These are phyloP conservation scores for Aureobasidium sp. DNA, from an alignment of 2,329 filamentous ascomycete species.

Conservation along the genomic window DNA sequence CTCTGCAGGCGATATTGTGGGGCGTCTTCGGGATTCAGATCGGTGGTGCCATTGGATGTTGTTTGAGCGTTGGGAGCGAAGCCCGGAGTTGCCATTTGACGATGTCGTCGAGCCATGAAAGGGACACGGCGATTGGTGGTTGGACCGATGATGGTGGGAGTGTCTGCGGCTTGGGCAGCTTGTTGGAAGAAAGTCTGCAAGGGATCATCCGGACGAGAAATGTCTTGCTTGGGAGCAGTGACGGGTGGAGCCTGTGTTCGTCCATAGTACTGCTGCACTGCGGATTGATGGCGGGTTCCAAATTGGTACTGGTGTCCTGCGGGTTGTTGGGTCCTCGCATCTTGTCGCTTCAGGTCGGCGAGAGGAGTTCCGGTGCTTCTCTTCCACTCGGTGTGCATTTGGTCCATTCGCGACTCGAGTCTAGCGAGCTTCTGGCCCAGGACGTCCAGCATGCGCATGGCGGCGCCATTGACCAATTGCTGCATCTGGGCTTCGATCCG, in stretches of 20 bases:
- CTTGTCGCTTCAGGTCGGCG: background rate
- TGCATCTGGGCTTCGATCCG: background rate
- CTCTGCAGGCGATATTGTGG: background rate
- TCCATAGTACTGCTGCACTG: background rate
- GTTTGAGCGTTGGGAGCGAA: background rate
- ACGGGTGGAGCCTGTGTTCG: background rate
- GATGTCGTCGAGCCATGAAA: background rate
- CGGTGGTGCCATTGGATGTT: background rate
- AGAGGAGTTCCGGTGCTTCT: too few species aligned
- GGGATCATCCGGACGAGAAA: background rate
- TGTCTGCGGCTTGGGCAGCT: conserved; percentile 4
- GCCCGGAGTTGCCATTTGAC: background rate
- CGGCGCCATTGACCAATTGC: background rate
- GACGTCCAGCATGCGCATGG: conserved; percentile 1
- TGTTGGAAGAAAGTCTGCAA: conserved; percentile 2
- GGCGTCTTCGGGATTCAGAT: background rate
- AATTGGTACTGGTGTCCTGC: background rate
- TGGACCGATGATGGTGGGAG: background rate
- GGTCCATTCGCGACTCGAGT: conserved; percentile 1
- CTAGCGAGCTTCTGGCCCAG: background rate
- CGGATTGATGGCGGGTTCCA: background rate
- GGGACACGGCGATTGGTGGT: background rate
- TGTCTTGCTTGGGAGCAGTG: background rate
- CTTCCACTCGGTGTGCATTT: conserved; percentile 7
- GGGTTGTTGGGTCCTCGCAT: background rate